phyloP scores from a whole-genome alignment of 2,329 filamentous ascomycete genomes.

The Pyrenochaeta sp. region DNA sequence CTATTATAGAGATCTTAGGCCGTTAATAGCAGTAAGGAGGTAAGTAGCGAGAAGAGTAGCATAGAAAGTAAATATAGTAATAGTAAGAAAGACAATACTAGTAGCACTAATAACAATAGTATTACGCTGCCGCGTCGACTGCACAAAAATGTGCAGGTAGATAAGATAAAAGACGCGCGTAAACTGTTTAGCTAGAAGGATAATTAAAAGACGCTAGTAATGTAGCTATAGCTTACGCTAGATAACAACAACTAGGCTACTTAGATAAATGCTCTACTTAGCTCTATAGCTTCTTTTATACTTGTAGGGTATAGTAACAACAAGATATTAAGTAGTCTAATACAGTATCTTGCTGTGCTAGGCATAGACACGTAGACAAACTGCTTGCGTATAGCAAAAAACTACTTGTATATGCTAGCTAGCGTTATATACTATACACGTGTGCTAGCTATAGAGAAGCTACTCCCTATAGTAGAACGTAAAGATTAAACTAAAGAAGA shows the following conservation, averaged over 20 bases:
- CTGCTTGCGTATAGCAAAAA: constrained; percentile 10
- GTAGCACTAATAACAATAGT: constrained; percentile 10
- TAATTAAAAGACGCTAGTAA: constrained; percentile 15
- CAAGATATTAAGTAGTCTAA: constrained; percentile 1
- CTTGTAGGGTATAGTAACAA: constrained; percentile 3
- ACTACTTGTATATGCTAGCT: constrained; percentile 25
- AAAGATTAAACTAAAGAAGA: constrained; percentile 18
- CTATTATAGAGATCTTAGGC: neutral
- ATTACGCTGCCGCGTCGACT: neutral
- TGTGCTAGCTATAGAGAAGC: constrained; percentile 22
- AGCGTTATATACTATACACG: constrained; percentile 22
- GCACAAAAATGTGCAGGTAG: constrained; percentile 1
- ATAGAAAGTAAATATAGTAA: constrained; percentile 7
- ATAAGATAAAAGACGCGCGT: constrained; percentile 12
- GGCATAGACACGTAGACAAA: constrained; percentile 7
- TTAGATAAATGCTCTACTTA: constrained; percentile 6
- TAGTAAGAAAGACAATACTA: constrained; percentile 4
- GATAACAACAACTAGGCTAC: constrained; percentile 1
- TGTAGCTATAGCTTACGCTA: constrained; percentile 8
- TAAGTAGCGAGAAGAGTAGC: constrained; percentile 1
- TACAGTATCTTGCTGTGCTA: too few species aligned
- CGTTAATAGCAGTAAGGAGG: constrained; percentile 4
- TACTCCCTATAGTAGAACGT: constrained; percentile 16
- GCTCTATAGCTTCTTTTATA: constrained; percentile 5
- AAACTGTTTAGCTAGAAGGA: constrained; percentile 16